Evolutionary conservation across 805 yeast genomes (phyloP).

Genomic region (Starmerella sirachaensis): DNA sequence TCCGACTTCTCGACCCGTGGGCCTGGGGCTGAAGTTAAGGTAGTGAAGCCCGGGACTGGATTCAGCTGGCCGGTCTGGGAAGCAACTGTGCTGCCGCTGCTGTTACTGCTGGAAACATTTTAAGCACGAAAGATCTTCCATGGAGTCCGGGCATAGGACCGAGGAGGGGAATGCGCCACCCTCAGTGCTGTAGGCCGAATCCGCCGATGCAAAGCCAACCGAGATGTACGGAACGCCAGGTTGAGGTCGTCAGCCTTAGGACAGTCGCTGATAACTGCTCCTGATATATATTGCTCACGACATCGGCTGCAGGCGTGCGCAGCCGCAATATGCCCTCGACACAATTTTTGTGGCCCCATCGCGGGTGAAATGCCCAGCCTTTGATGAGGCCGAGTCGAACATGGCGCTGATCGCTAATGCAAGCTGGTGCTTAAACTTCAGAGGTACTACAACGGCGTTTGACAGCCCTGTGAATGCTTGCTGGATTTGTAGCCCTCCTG

Average conservation of each 20-base stretch:
- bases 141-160: too few species aligned
- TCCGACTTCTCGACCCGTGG: too few species aligned
- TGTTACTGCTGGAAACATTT: too few species aligned
- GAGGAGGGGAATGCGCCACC: too few species aligned
- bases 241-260: conserved; percentile 8
- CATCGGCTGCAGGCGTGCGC: conserved; percentile 16
- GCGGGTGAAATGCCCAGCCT: conserved; percentile 19
- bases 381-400: conserved; percentile 17
- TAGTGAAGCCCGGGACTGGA: too few species aligned
- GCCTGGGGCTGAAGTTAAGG: too few species aligned
- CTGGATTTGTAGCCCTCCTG: conserved; percentile 19
- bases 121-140: too few species aligned
- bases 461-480: conserved; percentile 9
- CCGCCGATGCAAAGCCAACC: conserved; percentile 13
- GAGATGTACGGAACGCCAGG: conserved; percentile 9
- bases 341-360: conserved; percentile 23
- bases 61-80: too few species aligned
- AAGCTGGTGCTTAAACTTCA: conserved; percentile 8
- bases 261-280: conserved; percentile 14
- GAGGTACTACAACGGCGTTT: conserved; percentile 7
- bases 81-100: too few species aligned
- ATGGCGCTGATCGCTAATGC: conserved; percentile 10
- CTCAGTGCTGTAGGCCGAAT: conserved; percentile 9
- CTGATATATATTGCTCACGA: conserved; percentile 16
- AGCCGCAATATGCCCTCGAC: conserved; percentile 19